Evolutionary conservation across 1,284 basidiomycete genomes (phyloP).

Genomic region (Microstroma glucosiphilum): DNA sequence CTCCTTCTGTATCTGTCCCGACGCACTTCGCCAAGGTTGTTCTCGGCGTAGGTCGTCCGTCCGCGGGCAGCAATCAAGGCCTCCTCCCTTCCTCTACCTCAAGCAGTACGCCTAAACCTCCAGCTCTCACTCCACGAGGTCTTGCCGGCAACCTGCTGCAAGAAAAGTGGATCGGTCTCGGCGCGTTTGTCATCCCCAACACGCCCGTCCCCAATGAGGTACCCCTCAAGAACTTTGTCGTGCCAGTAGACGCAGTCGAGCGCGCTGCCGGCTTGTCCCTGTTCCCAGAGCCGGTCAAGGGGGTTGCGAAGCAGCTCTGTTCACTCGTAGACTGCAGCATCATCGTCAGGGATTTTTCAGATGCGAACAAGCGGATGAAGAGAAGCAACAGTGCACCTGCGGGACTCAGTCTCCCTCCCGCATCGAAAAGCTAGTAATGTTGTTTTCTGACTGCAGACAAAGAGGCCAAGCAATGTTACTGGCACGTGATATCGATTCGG

Average conservation of each 20-base stretch:
- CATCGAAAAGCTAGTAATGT: too few species aligned
- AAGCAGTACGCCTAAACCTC: background rate
- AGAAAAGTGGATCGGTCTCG: conserved; percentile 21
- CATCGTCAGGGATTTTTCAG: conserved; percentile 38
- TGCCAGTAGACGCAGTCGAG: conserved; percentile 78
- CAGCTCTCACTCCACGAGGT: conserved; percentile 2
- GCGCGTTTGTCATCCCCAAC: conserved; percentile 49
- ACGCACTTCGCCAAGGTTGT: conserved; percentile 98
- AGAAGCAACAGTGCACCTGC: conserved; percentile 6
- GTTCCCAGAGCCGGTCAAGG: conserved; percentile 78
- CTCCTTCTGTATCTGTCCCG: conserved; percentile 82
- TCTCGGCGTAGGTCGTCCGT: conserved; percentile 55
- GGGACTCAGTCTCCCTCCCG: background rate
- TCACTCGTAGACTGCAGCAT: conserved; percentile 39
- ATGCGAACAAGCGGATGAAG: conserved; percentile 4
- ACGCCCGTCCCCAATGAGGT: conserved; percentile 44
- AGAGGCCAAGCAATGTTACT: too few species aligned
- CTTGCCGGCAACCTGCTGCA: conserved; percentile 12
- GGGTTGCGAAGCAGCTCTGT: conserved; percentile 78
- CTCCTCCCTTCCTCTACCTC: conserved; percentile 1
- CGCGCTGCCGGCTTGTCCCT: conserved; percentile 79
- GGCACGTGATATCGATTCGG: too few species aligned
- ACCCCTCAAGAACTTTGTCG: conserved; percentile 28
- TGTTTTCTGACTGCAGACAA: too few species aligned
- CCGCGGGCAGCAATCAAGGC: background rate